Evolutionary conservation across 1,139 yeast genomes (phyloP).

Genomic region (Blastobotrys buckinghamii): DNA sequence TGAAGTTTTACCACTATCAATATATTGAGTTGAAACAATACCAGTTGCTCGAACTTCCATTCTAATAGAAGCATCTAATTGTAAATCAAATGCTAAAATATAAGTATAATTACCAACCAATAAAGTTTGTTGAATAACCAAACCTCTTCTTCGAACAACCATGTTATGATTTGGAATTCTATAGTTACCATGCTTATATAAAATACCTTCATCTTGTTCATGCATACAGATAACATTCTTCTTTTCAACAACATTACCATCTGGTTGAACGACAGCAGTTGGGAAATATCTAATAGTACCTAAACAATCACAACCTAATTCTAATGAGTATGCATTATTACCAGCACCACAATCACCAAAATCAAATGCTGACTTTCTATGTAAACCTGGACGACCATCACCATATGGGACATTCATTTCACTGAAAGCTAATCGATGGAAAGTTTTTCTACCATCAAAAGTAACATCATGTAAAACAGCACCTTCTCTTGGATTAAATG

Average conservation of each 20-base stretch:
- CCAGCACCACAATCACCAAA: slow-evolving; percentile 92
- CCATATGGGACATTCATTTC: slow-evolving; percentile 95
- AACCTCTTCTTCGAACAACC: slow-evolving; percentile 72
- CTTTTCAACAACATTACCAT: slow-evolving; percentile 60
- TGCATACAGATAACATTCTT: slow-evolving; percentile 84
- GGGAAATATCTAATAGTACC: slow-evolving; percentile 82
- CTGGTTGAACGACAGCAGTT: slow-evolving; percentile 51
- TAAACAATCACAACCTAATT: slow-evolving; percentile 83
- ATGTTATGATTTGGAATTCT: slow-evolving; percentile 69
- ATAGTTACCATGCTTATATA: slow-evolving; percentile 81
- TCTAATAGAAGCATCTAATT: slow-evolving; percentile 77
- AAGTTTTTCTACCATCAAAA: slow-evolving; percentile 76
- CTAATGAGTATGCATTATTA: slow-evolving; percentile 64
- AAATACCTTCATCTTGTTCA: slow-evolving; percentile 79
- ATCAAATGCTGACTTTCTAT: slow-evolving; percentile 89
- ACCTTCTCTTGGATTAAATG: slow-evolving; percentile 77
- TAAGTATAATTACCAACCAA: slow-evolving; percentile 91
- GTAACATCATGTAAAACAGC: slow-evolving; percentile 69
- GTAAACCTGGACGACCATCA: slow-evolving; percentile 73
- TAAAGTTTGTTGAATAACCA: slow-evolving; percentile 78
- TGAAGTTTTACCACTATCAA: slow-evolving; percentile 66
- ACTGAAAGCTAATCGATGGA: slow-evolving; percentile 71
- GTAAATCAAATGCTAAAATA: slow-evolving; percentile 68
- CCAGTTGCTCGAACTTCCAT: slow-evolving; percentile 89
- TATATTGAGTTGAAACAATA: slow-evolving; percentile 62